Percentiles rank a stretch among this genome's conserved stretches.
phyloP scores from a whole-genome alignment of 2,329 filamentous ascomycete species.

The Mycosphaerella sp. region DNA sequence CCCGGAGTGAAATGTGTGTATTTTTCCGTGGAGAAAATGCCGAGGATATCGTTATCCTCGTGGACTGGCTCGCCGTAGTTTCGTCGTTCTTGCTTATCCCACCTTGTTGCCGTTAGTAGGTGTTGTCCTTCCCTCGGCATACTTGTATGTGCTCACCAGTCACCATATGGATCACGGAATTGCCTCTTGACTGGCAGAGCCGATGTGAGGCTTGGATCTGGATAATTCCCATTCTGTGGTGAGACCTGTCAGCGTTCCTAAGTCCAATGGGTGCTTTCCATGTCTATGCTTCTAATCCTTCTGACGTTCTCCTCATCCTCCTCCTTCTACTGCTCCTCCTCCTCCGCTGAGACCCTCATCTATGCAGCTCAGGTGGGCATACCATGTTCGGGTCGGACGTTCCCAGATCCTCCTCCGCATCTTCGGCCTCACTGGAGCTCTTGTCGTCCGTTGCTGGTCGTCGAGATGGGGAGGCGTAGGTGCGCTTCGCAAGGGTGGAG shows the following conservation, averaged over 20 bases:
- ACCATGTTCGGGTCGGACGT: slow-evolving; percentile 31
- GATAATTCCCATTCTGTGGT: slow-evolving; percentile 73
- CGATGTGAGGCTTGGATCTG: slow-evolving; percentile 57
- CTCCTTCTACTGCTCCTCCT: neutral
- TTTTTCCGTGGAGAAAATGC: slow-evolving; percentile 80
- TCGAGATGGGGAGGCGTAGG: slow-evolving; percentile 21
- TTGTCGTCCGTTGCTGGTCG: slow-evolving; percentile 25
- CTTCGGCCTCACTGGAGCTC: slow-evolving; percentile 24
- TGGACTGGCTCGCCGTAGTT: slow-evolving; percentile 97
- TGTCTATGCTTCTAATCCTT: neutral
- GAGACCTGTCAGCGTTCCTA: slow-evolving; percentile 6
- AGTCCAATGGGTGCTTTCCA: neutral
- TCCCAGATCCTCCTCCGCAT: slow-evolving; percentile 27
- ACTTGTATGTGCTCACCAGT: slow-evolving; percentile 51
- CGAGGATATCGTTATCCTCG: slow-evolving; percentile 90
- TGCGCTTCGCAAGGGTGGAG: slow-evolving; percentile 23
- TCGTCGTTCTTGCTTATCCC: slow-evolving; percentile 93
- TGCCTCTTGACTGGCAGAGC: slow-evolving; percentile 68
- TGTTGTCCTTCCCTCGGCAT: neutral
- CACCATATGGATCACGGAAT: slow-evolving; percentile 84
- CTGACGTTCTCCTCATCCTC: too few relatives aligned
- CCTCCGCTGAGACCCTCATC: too few relatives aligned
- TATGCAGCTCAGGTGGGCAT: slow-evolving; percentile 6
- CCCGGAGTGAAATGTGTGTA: slow-evolving; percentile 77
- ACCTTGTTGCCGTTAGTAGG: slow-evolving; percentile 37